These are phyloP conservation scores for Amesomyces nigricolor DNA, from an alignment of 2,329 filamentous ascomycete species.

Conservation along the genomic window DNA sequence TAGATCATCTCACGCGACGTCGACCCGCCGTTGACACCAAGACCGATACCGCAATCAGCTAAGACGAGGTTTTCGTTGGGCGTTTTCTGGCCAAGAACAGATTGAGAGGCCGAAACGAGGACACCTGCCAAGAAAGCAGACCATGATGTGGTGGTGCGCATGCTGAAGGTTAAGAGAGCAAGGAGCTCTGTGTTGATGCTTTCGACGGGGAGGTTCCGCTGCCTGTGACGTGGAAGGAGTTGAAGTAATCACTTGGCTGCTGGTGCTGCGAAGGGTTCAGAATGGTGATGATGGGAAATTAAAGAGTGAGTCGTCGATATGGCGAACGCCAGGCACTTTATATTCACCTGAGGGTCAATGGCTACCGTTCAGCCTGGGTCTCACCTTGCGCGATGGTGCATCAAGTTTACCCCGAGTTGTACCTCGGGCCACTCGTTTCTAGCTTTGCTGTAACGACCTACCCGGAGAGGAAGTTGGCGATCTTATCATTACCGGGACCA, in stretches of 20 bases:
- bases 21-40: slow-evolving; percentile 4
- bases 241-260: not conserved
- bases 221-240: not conserved
- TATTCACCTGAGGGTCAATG: not conserved
- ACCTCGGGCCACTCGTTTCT: not conserved
- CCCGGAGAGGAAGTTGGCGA: not conserved
- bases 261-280: not conserved
- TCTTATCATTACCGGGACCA: no score
- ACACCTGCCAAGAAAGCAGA: not conserved
- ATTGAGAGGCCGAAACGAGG: not conserved
- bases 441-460: not conserved
- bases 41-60: slow-evolving; percentile 11
- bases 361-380: not conserved
- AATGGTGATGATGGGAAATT: not conserved
- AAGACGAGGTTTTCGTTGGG: slow-evolving; percentile 6
- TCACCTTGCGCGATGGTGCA: not conserved
- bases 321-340: not conserved
- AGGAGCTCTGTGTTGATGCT: not conserved
- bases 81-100: slow-evolving; percentile 1
- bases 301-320: not conserved
- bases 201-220: not conserved
- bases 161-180: not conserved
- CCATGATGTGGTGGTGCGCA: slow-evolving; percentile 3
- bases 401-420: not conserved
- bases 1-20: slow-evolving; percentile 12